phyloP scores from a whole-genome alignment of 768 basidiomycete species.

The Lactifluus pinguis region DNA sequence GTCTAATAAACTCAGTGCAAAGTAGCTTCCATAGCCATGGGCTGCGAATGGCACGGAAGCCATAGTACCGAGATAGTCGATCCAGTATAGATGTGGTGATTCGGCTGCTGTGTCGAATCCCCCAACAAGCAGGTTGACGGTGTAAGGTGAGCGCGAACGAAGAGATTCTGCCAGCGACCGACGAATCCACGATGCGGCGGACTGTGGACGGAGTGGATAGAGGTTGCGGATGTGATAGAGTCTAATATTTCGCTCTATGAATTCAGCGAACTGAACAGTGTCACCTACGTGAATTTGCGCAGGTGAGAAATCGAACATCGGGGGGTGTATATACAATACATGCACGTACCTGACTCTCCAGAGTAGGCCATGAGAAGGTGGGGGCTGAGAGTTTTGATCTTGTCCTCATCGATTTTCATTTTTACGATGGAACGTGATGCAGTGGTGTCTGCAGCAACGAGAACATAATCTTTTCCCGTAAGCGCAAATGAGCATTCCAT shows the following conservation, averaged over 20 bases:
- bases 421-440: constrained; percentile 89
- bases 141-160: constrained; percentile 79
- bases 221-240: constrained; percentile 93
- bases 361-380: constrained; percentile 93
- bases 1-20: constrained; percentile 86
- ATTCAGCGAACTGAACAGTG: constrained; percentile 95
- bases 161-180: constrained; percentile 81
- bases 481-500: constrained; percentile 93
- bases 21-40: constrained; percentile 93
- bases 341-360: constrained; percentile 74
- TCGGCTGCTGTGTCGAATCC: constrained; percentile 78
- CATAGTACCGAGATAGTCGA: constrained; percentile 92
- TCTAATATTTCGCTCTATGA: constrained; percentile 89
- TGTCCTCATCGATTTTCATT: constrained; percentile 96
- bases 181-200: constrained; percentile 94
- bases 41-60: constrained; percentile 86
- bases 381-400: constrained; percentile 85
- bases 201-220: constrained; percentile 79
- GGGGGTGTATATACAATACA: not conserved
- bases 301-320: not conserved
- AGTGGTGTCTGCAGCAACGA: constrained; percentile 87
- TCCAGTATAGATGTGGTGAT: constrained; percentile 82
- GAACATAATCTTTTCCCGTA: constrained; percentile 87
- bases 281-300: constrained; percentile 49
- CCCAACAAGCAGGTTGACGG: constrained; percentile 87